Evolutionary conservation across 2,329 filamentous ascomycete species (phyloP), one percentile per base, ranked within the genome.

Genomic region (Onygenales sp.): DNA sequence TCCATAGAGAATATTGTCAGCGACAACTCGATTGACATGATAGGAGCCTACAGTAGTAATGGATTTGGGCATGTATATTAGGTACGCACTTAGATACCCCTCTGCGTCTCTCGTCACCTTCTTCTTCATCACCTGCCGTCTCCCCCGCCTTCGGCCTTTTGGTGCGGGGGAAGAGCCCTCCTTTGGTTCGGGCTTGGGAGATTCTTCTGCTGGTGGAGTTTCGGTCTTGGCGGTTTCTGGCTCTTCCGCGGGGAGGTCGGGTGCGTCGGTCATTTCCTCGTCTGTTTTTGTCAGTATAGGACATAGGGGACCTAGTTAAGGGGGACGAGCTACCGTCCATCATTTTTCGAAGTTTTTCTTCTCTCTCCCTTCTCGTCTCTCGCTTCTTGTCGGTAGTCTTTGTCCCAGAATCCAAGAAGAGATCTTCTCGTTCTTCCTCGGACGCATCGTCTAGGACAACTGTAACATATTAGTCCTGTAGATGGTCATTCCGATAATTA

Each of bases 71-170:
- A 42, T 27, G 7, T 11, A 50, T 5, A 41, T 8, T 27, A 9
- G 8, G 35, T 48, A 71, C 83, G 69, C 76, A 91, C 88, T 87
- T 56, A 96, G 79, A 68, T 94, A 96, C 5, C 91, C 91, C 59
- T 95, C 86, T 49, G 91, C 89, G 60, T 96, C 91, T 67, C 90
- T 85, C 53, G 86, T 80, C 44, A 86, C 90, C 74, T 86, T 87
- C 77, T 94, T 95, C 72, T 88, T 90, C 81, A 87, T 89, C 7
- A 96, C 81, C 61, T 85, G 82, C 60, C 91, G 80, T 66, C 82
- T 85, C 35, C 89, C 89, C 58, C 90, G 82, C 55, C 87, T 79
- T 41, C 89, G 80, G 0, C 86, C 87, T 54, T 79, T 81, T 56
- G 76, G 70, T 71, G 1, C 39, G n/a, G 46, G 21, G 13, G 27